phyloP scores from a whole-genome alignment of 2,329 filamentous ascomycete genomes.

The Catunica adiposa region DNA sequence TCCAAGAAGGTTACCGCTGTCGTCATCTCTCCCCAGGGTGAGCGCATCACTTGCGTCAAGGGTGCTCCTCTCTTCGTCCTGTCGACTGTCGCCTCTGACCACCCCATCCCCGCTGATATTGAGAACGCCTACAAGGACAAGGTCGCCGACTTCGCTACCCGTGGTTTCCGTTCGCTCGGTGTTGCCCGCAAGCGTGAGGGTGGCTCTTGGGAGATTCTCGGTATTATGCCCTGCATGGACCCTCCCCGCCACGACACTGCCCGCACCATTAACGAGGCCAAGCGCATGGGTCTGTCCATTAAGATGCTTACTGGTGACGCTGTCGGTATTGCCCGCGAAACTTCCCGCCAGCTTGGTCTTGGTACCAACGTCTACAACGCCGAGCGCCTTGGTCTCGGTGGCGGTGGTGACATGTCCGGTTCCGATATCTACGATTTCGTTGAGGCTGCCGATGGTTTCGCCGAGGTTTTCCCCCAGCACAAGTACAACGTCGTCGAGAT shows the following conservation, averaged over 20 bases:
- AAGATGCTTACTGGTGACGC: constrained; percentile 96
- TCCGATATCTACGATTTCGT: constrained; percentile 93
- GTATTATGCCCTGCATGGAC: constrained; percentile 89
- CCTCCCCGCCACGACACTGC: constrained; percentile 82
- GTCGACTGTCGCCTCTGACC: constrained; percentile 73
- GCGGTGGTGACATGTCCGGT: constrained; percentile 81
- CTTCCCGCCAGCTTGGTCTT: constrained; percentile 76
- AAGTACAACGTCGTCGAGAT: constrained; percentile 93
- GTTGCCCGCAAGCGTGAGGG: constrained; percentile 78
- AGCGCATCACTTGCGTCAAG: constrained; percentile 79
- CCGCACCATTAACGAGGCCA: constrained; percentile 79
- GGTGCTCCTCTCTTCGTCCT: constrained; percentile 78
- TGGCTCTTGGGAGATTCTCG: constrained; percentile 75
- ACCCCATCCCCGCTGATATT: constrained; percentile 58
- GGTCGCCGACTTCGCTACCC: constrained; percentile 77
- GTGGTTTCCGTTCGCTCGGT: constrained; percentile 87
- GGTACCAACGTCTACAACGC: constrained; percentile 90
- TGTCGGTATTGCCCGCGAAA: constrained; percentile 83
- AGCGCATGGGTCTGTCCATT: constrained; percentile 72
- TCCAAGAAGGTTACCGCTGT: constrained; percentile 82
- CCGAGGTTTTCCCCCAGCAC: constrained; percentile 87
- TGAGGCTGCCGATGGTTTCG: constrained; percentile 86
- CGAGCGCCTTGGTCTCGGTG: constrained; percentile 78
- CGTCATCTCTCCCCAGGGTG: constrained; percentile 67
- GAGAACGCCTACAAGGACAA: constrained; percentile 82